Base-by-base conservation (phyloP, 352 stramenopile genomes). In the Globisporangium barbulae region DNA sequence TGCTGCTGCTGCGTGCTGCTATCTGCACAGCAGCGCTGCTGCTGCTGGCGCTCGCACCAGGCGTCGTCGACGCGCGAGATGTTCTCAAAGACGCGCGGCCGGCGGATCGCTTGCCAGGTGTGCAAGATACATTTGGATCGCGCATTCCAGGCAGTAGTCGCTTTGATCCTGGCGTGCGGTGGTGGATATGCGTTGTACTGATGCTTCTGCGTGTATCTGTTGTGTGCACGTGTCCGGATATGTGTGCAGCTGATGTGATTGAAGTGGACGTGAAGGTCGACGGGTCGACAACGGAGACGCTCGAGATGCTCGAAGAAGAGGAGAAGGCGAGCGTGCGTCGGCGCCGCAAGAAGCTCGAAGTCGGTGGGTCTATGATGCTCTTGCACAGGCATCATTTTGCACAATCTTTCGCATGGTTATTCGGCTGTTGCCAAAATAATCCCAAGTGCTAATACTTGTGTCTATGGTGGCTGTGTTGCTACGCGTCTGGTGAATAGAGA, bases 401-500 rank as follows among this genome's bases (percentile, higher is more conserved):
- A 12, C 35, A 28, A 28, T 28, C 25, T 28, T 28, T 28, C 25
- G 25, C 25, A 28, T 28, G 25, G 25, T 2, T 28, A 28, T 28
- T 28, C 25, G 25, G 25, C 25, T 28, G 25, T 28, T 28, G 25
- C 25, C 25, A 28, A 28, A 28, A 28, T 2, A 2, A 28, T 28
- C 2, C 2, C 25, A 28, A 28, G 25, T 12, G 33, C 33, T 41
- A 9, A 41, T 41, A 15, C 9, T 41, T 31, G 28, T 35, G 5
- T 5, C 19, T 45, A 9, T 31, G 15, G 15, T 2, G 25, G 28
- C 8, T 37, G 10, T 55, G 22, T 31, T 37, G 45, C 3, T 45
- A 10, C 44, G 15, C 15, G 7, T 17, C 5, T 8, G 7, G 17
- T 22, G 6, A n/a, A 10, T 50, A 91, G 83, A 89, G 67, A 89